phyloP scores from a whole-genome alignment of 2,329 filamentous ascomycete species.

The Fusarium sp. region DNA sequence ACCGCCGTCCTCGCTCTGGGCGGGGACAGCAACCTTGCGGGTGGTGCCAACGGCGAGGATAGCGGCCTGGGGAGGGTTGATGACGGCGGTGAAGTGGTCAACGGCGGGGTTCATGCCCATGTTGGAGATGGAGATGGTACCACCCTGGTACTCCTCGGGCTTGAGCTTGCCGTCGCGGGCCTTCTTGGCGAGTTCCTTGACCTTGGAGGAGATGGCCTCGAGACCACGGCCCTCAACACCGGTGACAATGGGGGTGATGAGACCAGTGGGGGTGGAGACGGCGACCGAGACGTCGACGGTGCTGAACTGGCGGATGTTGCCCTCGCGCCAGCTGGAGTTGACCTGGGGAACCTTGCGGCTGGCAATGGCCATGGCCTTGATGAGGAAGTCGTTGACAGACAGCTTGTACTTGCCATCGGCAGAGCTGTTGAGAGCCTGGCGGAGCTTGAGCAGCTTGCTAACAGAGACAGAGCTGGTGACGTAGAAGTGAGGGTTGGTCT shows the following conservation, averaged over 20 bases:
- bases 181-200: constrained; percentile 97
- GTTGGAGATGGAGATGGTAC: constrained; percentile 99
- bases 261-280: constrained; percentile 87
- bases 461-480: constrained; percentile 92
- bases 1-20: constrained; percentile 80
- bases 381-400: constrained; percentile 99
- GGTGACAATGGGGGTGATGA: constrained; percentile 98
- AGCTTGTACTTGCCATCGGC: constrained; percentile 97
- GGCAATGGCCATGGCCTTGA: constrained; percentile 91
- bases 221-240: constrained; percentile 87
- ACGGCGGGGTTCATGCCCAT: constrained; percentile 99
- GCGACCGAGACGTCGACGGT: constrained; percentile 94
- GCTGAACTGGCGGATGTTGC: constrained; percentile 91
- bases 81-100: constrained; percentile 96
- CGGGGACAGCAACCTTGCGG: constrained; percentile 92
- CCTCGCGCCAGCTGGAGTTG: constrained; percentile 94
- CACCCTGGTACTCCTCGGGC: constrained; percentile 99
- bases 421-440: constrained; percentile 87
- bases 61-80: constrained; percentile 97
- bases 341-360: constrained; percentile 93
- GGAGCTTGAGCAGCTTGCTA: constrained; percentile 93
- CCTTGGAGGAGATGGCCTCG: constrained; percentile 81
- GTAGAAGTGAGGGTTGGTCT: constrained; percentile 98
- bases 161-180: constrained; percentile 98
- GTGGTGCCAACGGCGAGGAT: constrained; percentile 95